These are phyloP conservation scores for Stipa capillata DNA, from an alignment of 176 grass and related monocot species.

Conservation along the genomic window DNA sequence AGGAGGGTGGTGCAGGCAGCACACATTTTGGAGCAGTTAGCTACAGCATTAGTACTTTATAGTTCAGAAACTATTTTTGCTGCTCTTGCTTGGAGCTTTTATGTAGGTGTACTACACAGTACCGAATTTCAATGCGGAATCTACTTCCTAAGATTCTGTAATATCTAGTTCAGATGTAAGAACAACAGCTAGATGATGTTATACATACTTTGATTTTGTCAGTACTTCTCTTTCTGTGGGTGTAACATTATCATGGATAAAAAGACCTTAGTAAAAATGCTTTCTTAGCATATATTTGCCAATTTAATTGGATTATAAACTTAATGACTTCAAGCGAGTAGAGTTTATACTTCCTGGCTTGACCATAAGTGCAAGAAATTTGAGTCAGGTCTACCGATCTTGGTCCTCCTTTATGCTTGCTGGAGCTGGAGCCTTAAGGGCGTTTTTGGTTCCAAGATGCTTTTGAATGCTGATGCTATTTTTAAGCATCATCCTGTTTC, in stretches of 20 bases:
- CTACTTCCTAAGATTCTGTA: background rate
- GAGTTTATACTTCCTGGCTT: background rate
- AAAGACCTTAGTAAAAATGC: background rate
- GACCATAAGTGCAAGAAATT: background rate
- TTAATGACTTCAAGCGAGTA: background rate
- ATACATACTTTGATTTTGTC: background rate
- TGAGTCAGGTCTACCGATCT: background rate
- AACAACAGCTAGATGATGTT: background rate
- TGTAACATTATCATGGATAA: background rate
- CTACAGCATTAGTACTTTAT: background rate
- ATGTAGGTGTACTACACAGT: background rate
- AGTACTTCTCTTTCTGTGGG: background rate
- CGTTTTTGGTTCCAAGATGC: background rate
- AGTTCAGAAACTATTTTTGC: background rate
- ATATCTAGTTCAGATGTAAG: background rate
- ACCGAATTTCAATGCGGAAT: background rate
- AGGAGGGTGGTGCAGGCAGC: too few species aligned
- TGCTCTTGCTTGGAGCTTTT: background rate
- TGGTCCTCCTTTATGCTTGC: conserved; percentile 8
- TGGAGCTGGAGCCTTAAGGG: conserved; percentile 29
- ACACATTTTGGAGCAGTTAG: too few species aligned
- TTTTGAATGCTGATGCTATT: background rate
- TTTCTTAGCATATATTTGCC: background rate
- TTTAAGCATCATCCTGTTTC: background rate
- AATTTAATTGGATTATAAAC: background rate